Conservation (phyloP, 2,329 filamentous ascomycete genomes). For the Mycosphaerella arachidis region DNA sequence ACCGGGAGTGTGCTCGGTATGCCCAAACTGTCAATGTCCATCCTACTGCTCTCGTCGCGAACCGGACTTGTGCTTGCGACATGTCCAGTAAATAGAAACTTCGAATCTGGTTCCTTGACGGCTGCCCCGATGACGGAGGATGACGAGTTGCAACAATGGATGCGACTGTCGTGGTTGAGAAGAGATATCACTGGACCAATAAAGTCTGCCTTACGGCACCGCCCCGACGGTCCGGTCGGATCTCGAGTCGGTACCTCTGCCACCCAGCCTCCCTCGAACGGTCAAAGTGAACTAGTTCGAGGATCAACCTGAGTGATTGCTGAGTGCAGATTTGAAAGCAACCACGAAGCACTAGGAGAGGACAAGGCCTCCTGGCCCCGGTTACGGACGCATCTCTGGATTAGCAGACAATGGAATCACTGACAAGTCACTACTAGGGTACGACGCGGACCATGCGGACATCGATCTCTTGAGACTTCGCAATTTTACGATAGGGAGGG, state of each 20-base stretch:
- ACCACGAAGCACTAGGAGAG: too few species aligned
- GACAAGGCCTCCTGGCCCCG: too few species aligned
- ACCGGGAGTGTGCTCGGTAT: not conserved
- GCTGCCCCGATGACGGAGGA: not conserved
- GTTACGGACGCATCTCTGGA: not conserved
- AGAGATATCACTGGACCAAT: not conserved
- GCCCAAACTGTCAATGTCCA: not conserved
- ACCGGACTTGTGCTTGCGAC: not conserved
- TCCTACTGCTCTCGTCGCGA: not conserved
- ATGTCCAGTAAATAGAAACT: not conserved
- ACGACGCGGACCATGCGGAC: conserved; percentile 59
- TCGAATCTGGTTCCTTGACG: not conserved
- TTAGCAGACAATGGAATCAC: not conserved
- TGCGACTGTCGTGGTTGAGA: not conserved
- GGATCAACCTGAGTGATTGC: too few species aligned
- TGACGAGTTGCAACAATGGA: not conserved
- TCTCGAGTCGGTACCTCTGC: not conserved
- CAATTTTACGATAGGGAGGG: conserved; percentile 69
- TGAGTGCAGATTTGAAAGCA: too few species aligned
- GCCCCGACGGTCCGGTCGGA: not conserved
- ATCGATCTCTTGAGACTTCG: conserved; percentile 75
- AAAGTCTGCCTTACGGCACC: not conserved
- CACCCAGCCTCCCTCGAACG: not conserved
- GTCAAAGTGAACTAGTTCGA: not conserved
- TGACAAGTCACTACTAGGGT: not conserved